Conservation (phyloP, 2,329 filamentous ascomycete species). For the Dactylellina cionopaga region DNA sequence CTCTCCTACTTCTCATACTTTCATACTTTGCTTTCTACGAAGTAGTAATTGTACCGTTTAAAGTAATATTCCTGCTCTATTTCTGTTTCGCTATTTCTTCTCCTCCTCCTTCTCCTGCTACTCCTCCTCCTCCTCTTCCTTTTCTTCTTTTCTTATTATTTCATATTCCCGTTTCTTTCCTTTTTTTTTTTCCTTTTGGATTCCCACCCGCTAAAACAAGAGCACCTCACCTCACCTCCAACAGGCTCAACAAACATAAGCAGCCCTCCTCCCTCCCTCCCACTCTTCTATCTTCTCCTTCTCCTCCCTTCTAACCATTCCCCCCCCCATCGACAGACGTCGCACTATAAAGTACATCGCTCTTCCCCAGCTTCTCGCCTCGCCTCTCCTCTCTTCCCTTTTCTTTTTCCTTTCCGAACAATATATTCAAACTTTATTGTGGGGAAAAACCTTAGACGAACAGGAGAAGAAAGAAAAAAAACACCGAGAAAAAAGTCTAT, state of each 20-base stretch:
- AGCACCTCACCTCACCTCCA: no score
- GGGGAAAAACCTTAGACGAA: no score
- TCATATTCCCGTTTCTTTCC: neutral
- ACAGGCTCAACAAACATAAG: no score
- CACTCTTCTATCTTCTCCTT: neutral
- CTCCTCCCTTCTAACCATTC: neutral
- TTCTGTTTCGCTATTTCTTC: no score
- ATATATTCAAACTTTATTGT: slow-evolving; percentile 19
- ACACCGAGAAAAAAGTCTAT: neutral
- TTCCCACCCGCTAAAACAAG: no score
- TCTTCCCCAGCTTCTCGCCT: slow-evolving; percentile 20
- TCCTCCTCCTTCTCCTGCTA: neutral
- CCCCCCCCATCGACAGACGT: neutral
- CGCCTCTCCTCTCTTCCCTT: neutral
- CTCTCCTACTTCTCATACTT: neutral
- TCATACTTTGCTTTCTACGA: neutral
- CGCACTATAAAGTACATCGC: slow-evolving; percentile 9
- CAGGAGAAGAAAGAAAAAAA: slow-evolving; percentile 16
- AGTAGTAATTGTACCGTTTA: neutral
- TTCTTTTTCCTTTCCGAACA: slow-evolving; percentile 29
- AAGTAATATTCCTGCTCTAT: neutral
- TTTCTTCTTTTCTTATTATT: neutral
- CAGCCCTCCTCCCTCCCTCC: neutral
- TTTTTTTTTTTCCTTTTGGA: neutral
- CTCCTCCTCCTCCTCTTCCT: slow-evolving; percentile 8